Conservation (phyloP, 1,284 basidiomycete species). For the Tilletia horrida region DNA sequence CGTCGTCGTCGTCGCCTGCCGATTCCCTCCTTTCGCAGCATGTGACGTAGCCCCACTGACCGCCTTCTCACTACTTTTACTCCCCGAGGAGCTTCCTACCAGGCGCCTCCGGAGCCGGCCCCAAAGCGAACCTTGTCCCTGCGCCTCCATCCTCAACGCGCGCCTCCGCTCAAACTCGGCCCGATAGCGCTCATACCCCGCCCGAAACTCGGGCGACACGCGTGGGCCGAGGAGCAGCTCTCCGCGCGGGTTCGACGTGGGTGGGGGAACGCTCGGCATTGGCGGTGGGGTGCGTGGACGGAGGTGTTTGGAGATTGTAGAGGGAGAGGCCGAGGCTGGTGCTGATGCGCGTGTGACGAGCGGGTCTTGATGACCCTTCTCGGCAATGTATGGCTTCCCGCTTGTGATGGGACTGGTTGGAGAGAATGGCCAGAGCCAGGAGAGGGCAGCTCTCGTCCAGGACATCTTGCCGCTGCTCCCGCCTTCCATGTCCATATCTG, state of each 20-base stretch:
- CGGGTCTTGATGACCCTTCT: not conserved
- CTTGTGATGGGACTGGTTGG: not conserved
- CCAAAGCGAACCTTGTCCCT: not conserved
- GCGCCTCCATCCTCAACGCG: slow-evolving; percentile 61
- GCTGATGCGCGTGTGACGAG: slow-evolving; percentile 3
- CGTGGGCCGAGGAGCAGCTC: slow-evolving; percentile 92
- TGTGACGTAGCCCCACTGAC: too few species aligned
- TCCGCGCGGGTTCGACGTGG: slow-evolving; percentile 81
- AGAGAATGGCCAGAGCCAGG: not conserved
- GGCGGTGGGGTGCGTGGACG: slow-evolving; percentile 24
- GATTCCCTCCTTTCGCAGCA: too few species aligned
- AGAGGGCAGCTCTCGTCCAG: too few species aligned
- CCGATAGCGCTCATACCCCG: slow-evolving; percentile 88
- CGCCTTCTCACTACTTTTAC: too few species aligned
- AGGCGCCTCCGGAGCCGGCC: not conserved
- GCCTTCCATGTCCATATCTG: too few species aligned
- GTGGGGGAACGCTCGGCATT: slow-evolving; percentile 59
- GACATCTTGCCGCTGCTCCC: too few species aligned
- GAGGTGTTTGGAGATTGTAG: not conserved
- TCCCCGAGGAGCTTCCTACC: too few species aligned
- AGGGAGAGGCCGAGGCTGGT: not conserved
- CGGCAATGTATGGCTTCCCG: not conserved
- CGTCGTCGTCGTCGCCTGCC: too few species aligned
- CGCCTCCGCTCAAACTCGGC: slow-evolving; percentile 80
- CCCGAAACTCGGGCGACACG: slow-evolving; percentile 76